phyloP scores from a whole-genome alignment of 78 protist species.

The Pigoraptor vietnamica region DNA sequence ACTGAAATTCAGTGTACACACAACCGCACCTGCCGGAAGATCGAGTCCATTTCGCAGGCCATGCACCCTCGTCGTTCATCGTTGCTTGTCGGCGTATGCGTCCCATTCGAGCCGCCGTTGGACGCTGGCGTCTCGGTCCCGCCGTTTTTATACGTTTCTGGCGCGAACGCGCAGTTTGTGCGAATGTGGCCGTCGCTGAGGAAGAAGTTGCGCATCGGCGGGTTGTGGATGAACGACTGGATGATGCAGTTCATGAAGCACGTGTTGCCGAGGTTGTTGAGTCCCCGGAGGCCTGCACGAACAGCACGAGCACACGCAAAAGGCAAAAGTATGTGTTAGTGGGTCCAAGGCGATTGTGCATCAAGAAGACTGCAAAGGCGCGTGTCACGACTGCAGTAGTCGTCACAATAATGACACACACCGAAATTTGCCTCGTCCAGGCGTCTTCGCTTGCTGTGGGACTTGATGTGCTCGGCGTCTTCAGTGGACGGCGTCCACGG shows the following conservation, averaged over 20 bases:
- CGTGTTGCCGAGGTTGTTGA: constrained; percentile 72
- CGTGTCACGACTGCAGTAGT: too few species aligned
- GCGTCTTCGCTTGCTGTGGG: too few species aligned
- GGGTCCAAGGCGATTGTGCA: too few species aligned
- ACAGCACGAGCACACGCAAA: too few species aligned
- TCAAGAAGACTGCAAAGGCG: too few species aligned
- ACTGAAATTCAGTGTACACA: too few species aligned
- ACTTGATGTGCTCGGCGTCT: too few species aligned
- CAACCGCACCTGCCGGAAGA: constrained; percentile 13
- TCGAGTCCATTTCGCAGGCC: constrained; percentile 60
- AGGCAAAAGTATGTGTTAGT: too few species aligned
- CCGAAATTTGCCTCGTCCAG: too few species aligned
- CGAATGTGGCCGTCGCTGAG: constrained; percentile 61
- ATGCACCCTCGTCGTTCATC: constrained; percentile 24
- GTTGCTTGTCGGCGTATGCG: background rate
- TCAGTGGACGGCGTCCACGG: too few species aligned
- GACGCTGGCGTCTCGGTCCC: background rate
- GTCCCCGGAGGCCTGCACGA: constrained; percentile 61
- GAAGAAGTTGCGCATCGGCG: constrained; percentile 46
- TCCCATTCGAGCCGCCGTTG: background rate
- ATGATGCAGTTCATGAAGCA: constrained; percentile 72
- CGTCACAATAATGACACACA: too few species aligned
- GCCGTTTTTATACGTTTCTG: background rate
- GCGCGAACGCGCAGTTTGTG: background rate
- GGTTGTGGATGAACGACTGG: constrained; percentile 55